Evolutionary conservation across 352 stramenopile species (phyloP).

Genomic region (Phytophthora cajani): DNA sequence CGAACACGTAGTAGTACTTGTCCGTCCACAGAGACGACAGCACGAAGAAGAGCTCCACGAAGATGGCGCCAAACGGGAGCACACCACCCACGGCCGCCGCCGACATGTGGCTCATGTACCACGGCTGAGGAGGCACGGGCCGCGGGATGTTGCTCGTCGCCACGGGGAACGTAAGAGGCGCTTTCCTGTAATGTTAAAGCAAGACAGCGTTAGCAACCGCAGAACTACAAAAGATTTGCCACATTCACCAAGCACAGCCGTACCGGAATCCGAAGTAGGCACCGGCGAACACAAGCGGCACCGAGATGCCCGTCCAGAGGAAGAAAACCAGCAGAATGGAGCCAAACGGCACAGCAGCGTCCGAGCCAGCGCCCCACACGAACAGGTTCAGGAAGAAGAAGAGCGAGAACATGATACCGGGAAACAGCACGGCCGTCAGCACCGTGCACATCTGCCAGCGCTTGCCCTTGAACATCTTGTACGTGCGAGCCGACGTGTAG

Average conservation of each 20-base stretch:
- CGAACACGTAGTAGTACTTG: conserved; percentile 99
- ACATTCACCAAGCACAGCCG: conserved; percentile 29
- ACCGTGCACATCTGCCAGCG: conserved; percentile 97
- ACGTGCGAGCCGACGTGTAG: conserved; percentile 96
- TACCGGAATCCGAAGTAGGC: conserved; percentile 98
- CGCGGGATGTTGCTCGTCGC: conserved; percentile 98
- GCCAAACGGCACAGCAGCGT: conserved; percentile 95
- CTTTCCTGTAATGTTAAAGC: conserved; percentile 49
- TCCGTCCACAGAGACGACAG: conserved; percentile 98
- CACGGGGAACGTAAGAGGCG: conserved; percentile 95
- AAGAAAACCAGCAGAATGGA: conserved; percentile 98
- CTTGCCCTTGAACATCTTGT: conserved; percentile 99
- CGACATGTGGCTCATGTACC: conserved; percentile 97
- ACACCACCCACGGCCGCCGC: conserved; percentile 96
- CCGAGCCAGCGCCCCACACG: conserved; percentile 93
- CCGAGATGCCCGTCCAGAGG: conserved; percentile 99
- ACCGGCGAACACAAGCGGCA: conserved; percentile 98
- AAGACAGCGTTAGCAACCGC: conserved; percentile 9
- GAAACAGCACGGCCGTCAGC: conserved; percentile 96
- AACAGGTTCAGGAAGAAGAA: conserved; percentile 99
- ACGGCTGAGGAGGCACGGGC: conserved; percentile 98
- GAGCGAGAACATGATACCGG: conserved; percentile 95
- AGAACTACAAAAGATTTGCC: background rate
- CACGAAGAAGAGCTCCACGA: conserved; percentile 99
- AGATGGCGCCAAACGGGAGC: conserved; percentile 99